Evolutionary conservation across 768 basidiomycete genomes (phyloP).

Genomic region (Tulasnella sp.): DNA sequence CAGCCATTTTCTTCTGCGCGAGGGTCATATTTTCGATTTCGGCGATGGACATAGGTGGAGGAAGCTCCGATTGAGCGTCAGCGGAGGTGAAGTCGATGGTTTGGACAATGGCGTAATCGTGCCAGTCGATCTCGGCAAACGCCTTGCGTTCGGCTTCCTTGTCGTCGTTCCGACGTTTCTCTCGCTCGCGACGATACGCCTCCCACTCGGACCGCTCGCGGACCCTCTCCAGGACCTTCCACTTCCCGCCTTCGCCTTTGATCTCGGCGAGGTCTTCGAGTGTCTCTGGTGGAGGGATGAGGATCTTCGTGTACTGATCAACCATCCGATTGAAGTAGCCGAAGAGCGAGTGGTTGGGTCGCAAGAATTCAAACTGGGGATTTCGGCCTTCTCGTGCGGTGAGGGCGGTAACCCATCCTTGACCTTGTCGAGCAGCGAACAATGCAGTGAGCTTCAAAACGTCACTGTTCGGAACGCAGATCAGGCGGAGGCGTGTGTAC

Average conservation of each 20-base stretch:
- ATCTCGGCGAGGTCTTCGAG: slow-evolving; percentile 59
- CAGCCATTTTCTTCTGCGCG: slow-evolving; percentile 95
- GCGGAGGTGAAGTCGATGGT: slow-evolving; percentile 95
- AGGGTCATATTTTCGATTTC: slow-evolving; percentile 95
- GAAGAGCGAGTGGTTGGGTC: slow-evolving; percentile 92
- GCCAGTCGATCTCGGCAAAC: slow-evolving; percentile 98
- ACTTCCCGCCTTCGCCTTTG: slow-evolving; percentile 52
- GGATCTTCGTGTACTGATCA: slow-evolving; percentile 86
- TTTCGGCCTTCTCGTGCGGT: slow-evolving; percentile 86
- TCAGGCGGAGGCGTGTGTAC: not conserved
- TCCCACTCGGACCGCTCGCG: slow-evolving; percentile 82
- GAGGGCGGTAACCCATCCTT: slow-evolving; percentile 71
- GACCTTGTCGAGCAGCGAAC: slow-evolving; percentile 86
- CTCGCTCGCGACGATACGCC: slow-evolving; percentile 66
- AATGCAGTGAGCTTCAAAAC: slow-evolving; percentile 94
- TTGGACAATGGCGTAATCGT: slow-evolving; percentile 96
- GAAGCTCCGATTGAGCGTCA: slow-evolving; percentile 82
- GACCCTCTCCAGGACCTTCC: slow-evolving; percentile 68
- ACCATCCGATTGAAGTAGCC: slow-evolving; percentile 95
- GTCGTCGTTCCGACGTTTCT: slow-evolving; percentile 79
- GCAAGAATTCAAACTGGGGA: slow-evolving; percentile 95
- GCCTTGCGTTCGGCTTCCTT: slow-evolving; percentile 86
- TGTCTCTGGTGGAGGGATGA: slow-evolving; percentile 68
- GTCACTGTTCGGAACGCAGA: slow-evolving; percentile 42
- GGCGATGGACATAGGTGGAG: slow-evolving; percentile 91